phyloP scores from a whole-genome alignment of 192 early-diverging fungal species.

The Backusella tarrabulga region DNA sequence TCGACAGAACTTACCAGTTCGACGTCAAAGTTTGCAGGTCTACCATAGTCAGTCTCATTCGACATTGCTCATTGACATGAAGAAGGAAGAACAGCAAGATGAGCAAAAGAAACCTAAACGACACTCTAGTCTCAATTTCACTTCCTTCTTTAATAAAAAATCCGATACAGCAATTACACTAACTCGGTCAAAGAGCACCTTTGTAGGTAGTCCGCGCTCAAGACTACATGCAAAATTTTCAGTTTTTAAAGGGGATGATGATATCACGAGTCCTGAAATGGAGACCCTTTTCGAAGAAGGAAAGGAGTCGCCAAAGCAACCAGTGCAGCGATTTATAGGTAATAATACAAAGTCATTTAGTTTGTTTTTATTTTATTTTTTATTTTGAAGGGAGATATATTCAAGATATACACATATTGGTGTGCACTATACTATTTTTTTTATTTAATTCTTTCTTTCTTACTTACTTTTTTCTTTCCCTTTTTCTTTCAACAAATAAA shows the following conservation, averaged over 20 bases:
- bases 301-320: not conserved
- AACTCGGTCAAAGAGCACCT: not conserved
- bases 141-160: not conserved
- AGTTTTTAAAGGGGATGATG: not conserved
- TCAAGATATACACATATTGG: not conserved
- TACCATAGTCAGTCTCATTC: slow-evolving; percentile 13
- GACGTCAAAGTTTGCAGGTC: slow-evolving; percentile 26
- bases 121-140: not conserved
- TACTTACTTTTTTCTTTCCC: not conserved
- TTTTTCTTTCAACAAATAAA: not conserved
- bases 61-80: slow-evolving; percentile 2
- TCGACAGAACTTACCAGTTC: slow-evolving; percentile 29
- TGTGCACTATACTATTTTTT: not conserved
- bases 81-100: not conserved
- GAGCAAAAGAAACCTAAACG: not conserved
- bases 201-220: not conserved
- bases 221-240: not conserved
- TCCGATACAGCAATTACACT: not conserved
- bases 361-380: slow-evolving; percentile 1
- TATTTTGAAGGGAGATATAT: not conserved
- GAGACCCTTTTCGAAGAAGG: slow-evolving; percentile 1
- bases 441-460: not conserved
- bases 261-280: not conserved
- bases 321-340: not conserved
- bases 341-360: not conserved